These are phyloP conservation scores for Pseudogymnoascus verrucosus DNA, from an alignment of 2,329 filamentous ascomycete species.

Conservation along the genomic window DNA sequence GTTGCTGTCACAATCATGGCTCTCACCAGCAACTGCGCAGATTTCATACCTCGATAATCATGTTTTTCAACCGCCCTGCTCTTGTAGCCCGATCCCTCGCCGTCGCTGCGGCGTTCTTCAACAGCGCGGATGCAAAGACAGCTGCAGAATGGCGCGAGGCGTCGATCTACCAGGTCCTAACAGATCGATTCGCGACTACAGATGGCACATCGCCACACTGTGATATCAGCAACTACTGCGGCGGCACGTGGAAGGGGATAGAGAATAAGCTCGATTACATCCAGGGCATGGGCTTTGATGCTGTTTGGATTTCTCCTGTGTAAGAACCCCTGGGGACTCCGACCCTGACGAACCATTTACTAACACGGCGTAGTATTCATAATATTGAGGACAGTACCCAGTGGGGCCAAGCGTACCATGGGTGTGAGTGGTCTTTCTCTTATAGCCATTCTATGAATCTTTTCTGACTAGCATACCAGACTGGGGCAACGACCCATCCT, in stretches of 20 bases:
- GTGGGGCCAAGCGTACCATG: constrained; percentile 38
- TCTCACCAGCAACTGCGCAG: background rate
- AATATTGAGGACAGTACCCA: constrained; percentile 29
- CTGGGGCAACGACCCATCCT: constrained; percentile 38
- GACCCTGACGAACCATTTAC: constrained; percentile 34
- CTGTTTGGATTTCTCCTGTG: constrained; percentile 33
- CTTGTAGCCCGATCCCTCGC: background rate
- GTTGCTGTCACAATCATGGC: background rate
- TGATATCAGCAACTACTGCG: constrained; percentile 33
- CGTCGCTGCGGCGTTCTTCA: background rate
- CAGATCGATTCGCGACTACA: constrained; percentile 34
- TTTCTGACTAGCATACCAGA: constrained; percentile 15
- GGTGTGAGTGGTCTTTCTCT: constrained; percentile 28
- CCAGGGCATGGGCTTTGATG: constrained; percentile 40
- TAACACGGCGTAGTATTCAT: background rate
- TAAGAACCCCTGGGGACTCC: constrained; percentile 13
- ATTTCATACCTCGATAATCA: background rate
- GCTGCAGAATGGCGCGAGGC: constrained; percentile 29
- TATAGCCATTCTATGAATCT: background rate
- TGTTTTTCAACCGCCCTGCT: background rate
- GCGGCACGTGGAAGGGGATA: constrained; percentile 42
- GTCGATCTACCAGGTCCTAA: constrained; percentile 36
- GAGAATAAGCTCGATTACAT: constrained; percentile 43
- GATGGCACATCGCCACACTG: constrained; percentile 20
- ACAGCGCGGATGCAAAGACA: background rate